Conservation (phyloP, 768 basidiomycete species). For the Asterophora lycoperdoides region DNA sequence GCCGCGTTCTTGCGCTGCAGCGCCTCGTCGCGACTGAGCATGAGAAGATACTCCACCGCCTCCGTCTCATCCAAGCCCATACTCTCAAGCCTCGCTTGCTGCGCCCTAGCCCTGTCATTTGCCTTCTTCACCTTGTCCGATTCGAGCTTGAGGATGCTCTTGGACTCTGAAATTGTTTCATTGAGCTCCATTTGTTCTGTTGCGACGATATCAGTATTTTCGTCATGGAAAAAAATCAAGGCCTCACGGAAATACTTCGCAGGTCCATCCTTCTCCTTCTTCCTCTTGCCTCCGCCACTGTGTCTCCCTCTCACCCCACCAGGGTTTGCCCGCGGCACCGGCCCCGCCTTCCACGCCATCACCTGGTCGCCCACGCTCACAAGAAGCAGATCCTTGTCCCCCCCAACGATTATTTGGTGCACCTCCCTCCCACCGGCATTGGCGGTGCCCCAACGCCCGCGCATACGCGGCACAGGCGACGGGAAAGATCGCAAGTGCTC, state of each 20-base stretch:
- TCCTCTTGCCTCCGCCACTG: conserved; percentile 20
- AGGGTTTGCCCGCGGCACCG: conserved; percentile 24
- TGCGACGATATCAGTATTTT: background rate
- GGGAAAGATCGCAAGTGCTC: conserved; percentile 51
- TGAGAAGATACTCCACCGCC: conserved; percentile 74
- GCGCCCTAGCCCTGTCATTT: conserved; percentile 52
- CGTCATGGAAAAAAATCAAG: background rate
- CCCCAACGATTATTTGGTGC: conserved; percentile 51
- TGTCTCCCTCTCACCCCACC: conserved; percentile 34
- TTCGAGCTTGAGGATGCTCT: conserved; percentile 49
- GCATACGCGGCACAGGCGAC: conserved; percentile 37
- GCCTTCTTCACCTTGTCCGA: conserved; percentile 29
- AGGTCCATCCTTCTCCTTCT: conserved; percentile 31
- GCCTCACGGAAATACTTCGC: conserved; percentile 47
- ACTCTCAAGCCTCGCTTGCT: conserved; percentile 49
- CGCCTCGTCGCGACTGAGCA: conserved; percentile 81
- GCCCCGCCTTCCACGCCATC: conserved; percentile 65
- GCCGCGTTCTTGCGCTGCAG: conserved; percentile 16
- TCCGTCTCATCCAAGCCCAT: conserved; percentile 73
- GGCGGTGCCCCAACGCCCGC: conserved; percentile 15
- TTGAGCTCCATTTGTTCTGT: conserved; percentile 63
- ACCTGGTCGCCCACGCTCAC: conserved; percentile 58
- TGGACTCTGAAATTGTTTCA: conserved; percentile 59
- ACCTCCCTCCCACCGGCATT: conserved; percentile 42
- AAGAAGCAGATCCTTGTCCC: conserved; percentile 51